Evolutionary conservation across 2,329 filamentous ascomycete genomes (phyloP), one percentile per base, ranked within the genome.

Genomic region (Coniochaeta ligniaria): DNA sequence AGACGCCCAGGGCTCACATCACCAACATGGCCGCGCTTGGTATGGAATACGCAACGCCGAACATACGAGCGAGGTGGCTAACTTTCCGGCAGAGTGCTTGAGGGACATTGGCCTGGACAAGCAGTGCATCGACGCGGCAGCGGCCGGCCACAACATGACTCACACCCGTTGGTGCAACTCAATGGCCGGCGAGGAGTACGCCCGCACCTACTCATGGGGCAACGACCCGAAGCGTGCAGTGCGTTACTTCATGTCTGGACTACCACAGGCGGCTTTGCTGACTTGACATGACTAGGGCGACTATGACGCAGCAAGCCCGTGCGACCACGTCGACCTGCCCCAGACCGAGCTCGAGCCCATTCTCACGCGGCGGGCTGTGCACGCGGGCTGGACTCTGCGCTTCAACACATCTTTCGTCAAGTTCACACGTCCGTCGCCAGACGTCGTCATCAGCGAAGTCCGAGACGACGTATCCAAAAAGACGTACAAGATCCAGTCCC

Each of bases 1-100:
- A 81, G 60, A 85, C 83, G 1, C 84, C 84, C 1, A 73, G 84
- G 28, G 84, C 83, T 0, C 84, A 87, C 66, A 83, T 86, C 60
- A 85, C 80, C 50, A 87, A 86, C 67, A 81, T 80, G 69, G 82
- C 82, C 0, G 81, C 81, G 0, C 67, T 83, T 20, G 75, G 75
- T 76, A 66, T 38, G 66, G n/a, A 45, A 1, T 20, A 8, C n/a
- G 22, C 24, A 3, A 28, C 7, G 20, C 43, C 24, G 20, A 26
- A 28, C 8, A 31, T n/a, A 6, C 22, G 26, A 36, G 36, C 3
- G 16, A n/a, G 2, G 9, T 33, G 43, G 17, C 24, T 33, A 17
- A 47, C 24, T n/a, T 60, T 22, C n/a, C 57, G 20, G 55, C 36
- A 74, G 84, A 83, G 64, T 83, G 80, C 66, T 71, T 83, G 2